These are phyloP conservation scores for Fistulifera solaris DNA, from an alignment of 108 stramenopile genomes.

Conservation along the genomic window DNA sequence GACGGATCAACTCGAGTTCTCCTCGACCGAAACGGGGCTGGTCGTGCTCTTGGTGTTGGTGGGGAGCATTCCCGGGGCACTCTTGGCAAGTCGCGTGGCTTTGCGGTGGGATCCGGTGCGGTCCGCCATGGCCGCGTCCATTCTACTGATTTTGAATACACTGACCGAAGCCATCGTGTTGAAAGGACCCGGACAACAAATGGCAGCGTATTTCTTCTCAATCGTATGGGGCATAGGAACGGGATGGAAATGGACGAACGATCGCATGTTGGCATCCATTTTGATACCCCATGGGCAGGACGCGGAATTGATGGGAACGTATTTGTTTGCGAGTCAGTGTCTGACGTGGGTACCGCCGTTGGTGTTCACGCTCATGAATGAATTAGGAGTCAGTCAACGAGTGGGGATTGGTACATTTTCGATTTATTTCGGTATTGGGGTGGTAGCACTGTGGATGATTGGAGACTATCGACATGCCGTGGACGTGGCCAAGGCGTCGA, in stretches of 20 bases:
- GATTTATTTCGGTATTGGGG: conserved; percentile 15
- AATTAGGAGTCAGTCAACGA: conserved; percentile 49
- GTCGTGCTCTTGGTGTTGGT: conserved; percentile 28
- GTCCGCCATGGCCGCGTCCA: conserved; percentile 16
- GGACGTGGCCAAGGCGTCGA: too few relatives aligned
- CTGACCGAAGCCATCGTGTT: conserved; percentile 19
- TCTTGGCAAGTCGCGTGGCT: conserved; percentile 14
- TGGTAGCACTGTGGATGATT: not conserved
- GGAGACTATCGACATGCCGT: too few relatives aligned
- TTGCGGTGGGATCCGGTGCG: conserved; percentile 20
- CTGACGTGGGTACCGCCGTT: conserved; percentile 67
- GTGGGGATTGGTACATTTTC: conserved; percentile 23
- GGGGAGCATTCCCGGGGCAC: conserved; percentile 38
- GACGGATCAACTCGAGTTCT: conserved; percentile 33
- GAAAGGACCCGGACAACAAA: conserved; percentile 39
- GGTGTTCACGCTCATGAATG: conserved; percentile 65
- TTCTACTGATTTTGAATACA: conserved; percentile 11
- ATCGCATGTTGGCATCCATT: conserved; percentile 30
- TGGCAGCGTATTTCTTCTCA: conserved; percentile 39
- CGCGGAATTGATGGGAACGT: conserved; percentile 74
- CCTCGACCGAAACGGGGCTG: conserved; percentile 31
- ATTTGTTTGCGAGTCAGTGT: conserved; percentile 54
- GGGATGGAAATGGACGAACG: conserved; percentile 71
- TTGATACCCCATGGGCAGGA: conserved; percentile 64
- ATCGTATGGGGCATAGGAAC: conserved; percentile 49